Conservation (phyloP, 495 filamentous ascomycete genomes). For the Penicillium mononematosum region DNA sequence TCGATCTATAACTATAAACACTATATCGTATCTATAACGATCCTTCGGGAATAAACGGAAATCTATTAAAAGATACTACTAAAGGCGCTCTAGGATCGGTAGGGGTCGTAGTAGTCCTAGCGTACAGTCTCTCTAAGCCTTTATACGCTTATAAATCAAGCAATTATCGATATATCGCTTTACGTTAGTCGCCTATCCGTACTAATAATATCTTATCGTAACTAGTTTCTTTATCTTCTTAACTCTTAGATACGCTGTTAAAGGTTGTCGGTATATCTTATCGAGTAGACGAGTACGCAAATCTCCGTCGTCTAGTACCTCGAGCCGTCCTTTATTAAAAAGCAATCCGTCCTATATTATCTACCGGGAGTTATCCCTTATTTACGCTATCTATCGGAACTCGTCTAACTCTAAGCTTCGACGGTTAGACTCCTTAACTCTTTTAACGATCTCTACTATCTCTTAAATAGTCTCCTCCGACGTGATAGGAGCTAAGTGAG, state of each 20-base stretch:
- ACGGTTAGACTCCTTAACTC: no score
- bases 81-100: no score
- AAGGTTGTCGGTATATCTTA: constrained; percentile 11
- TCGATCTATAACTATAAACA: no score
- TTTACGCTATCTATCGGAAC: not conserved
- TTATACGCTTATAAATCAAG: not conserved
- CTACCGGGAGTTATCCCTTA: not conserved
- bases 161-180: not conserved
- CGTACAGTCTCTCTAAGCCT: no score
- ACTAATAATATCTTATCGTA: constrained; percentile 2
- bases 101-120: no score
- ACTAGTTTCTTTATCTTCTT: constrained; percentile 5
- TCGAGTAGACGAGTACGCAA: constrained; percentile 6
- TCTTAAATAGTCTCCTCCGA: no score
- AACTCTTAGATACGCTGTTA: constrained; percentile 4
- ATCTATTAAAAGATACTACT: no score
- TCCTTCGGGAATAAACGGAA: no score
- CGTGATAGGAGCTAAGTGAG: no score
- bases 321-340: not conserved
- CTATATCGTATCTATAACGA: no score
- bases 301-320: not conserved
- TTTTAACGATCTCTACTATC: no score
- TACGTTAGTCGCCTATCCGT: not conserved
- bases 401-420: not conserved
- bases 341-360: not conserved